These are phyloP conservation scores for sorghum (Sorghum bicolor) DNA, from an alignment of 176 grass and related monocot species.

Conservation along the genomic window DNA sequence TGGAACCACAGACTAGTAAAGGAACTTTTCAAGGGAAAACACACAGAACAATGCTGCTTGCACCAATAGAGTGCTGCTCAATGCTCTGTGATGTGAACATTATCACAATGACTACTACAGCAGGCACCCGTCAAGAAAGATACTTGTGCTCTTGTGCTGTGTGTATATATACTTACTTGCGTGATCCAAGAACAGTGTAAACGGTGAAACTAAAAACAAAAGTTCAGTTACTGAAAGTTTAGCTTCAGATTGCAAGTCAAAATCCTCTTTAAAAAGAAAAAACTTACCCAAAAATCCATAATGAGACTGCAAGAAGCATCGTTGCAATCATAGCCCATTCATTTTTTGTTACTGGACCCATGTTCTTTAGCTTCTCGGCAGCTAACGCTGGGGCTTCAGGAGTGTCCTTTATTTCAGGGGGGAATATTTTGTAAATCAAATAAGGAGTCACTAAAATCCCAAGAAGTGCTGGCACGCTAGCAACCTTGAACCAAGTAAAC, in stretches of 20 bases:
- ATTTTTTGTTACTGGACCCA: slow-evolving; percentile 89
- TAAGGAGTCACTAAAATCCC: slow-evolving; percentile 69
- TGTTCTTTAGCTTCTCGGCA: slow-evolving; percentile 67
- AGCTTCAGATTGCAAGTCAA: not conserved
- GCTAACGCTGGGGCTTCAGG: slow-evolving; percentile 85
- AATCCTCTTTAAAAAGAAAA: slow-evolving; percentile 10
- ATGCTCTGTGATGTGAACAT: not conserved
- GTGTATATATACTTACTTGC: not conserved
- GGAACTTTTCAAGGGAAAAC: slow-evolving; percentile 3
- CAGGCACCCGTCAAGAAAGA: not conserved
- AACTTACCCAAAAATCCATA: slow-evolving; percentile 94
- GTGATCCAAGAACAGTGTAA: not conserved
- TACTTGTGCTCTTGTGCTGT: not conserved
- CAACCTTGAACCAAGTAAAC: slow-evolving; percentile 82
- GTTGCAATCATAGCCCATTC: slow-evolving; percentile 88
- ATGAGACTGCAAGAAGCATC: slow-evolving; percentile 91
- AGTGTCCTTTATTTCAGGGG: slow-evolving; percentile 96
- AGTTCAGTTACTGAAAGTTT: not conserved
- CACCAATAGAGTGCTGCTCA: not conserved
- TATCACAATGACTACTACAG: not conserved
- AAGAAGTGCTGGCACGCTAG: slow-evolving; percentile 75
- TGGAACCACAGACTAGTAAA: not conserved
- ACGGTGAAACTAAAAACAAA: not conserved
- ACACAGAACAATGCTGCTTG: slow-evolving; percentile 11
- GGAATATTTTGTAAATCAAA: slow-evolving; percentile 93